Base-by-base conservation (phyloP, 495 filamentous ascomycete genomes). In the Recurvomyces mirabilis region DNA sequence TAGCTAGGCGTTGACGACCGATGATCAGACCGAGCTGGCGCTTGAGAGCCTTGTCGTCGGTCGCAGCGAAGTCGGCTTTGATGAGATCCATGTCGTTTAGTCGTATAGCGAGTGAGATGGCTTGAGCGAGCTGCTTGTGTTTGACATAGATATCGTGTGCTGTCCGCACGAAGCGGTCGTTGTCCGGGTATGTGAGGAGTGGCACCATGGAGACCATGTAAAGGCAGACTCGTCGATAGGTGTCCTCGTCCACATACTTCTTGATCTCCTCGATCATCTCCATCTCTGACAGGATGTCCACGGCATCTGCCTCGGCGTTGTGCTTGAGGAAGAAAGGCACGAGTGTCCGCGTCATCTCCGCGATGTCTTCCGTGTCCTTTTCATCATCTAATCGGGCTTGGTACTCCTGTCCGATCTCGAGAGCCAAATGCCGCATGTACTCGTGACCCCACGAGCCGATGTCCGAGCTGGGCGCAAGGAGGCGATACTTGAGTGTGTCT, bases 121-220 rank as follows among this genome's bases (percentile, higher is more conserved):
- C 91, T 62, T 95, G 88, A 12, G 87, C 80, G 53, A 87, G 76
- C 60, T 93, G 84, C 50, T 89, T 82, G 70, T 93, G 93, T 42
- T 79, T 74, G 51, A 81, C 82, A 67, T 99, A 99, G 61, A 96
- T 93, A 41, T 73, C 70, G 64, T 95, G 89, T 38, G 87, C 88
- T 1, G 87, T 88, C 32, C 72, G 73, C 46, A 99, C 81, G 65
- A 96, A 96, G 60, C 81, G 77, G 59, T 94, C 81, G 59, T 96
- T 93, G 67, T 99, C 91, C 22, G 91, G 91, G 58, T 88, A 94
- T 7, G 93, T 95, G 59, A 99, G 77, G 13, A 96, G 76, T 53
- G 89, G 91, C 39, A 99, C 91, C 86, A 96, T 96, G 70, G 55
- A 93, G 54, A 94, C 86, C 80, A 99, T 94, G 63, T 99, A 99